Evolutionary conservation across 805 yeast genomes (phyloP).

Genomic region (Saccharomyces kudriavzevii): DNA sequence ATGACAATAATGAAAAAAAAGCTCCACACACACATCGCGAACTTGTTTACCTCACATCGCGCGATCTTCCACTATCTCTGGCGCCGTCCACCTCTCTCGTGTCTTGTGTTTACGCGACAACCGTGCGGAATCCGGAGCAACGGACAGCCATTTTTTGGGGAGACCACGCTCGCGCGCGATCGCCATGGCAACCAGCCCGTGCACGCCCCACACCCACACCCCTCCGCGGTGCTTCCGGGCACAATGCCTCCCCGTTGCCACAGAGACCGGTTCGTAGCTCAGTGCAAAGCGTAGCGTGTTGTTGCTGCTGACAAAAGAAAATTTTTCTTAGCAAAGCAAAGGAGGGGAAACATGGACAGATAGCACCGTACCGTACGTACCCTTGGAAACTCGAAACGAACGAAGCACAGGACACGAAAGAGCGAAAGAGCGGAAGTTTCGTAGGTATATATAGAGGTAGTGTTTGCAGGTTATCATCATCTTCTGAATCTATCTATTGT

Average conservation of each 20-base stretch:
- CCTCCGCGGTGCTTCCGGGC: not conserved
- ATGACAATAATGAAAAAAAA: too few species aligned
- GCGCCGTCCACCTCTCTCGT: not conserved
- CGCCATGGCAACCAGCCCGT: not conserved
- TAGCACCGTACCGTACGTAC: not conserved
- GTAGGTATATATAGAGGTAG: not conserved
- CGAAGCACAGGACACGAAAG: not conserved
- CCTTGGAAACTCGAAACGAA: not conserved
- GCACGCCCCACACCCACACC: not conserved
- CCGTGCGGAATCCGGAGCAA: not conserved
- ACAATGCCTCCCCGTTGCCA: not conserved
- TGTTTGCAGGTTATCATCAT: not conserved
- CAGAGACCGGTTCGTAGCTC: not conserved
- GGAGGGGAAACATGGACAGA: not conserved
- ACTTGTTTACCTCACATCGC: not conserved
- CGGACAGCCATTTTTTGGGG: not conserved
- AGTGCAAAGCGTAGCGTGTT: not conserved
- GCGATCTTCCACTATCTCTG: not conserved
- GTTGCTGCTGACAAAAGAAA: not conserved
- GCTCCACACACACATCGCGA: not conserved
- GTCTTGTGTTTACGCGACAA: not conserved
- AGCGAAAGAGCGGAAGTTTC: not conserved
- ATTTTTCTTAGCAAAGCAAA: not conserved
- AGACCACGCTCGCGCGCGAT: not conserved
- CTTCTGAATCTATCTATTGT: not conserved